phyloP scores from a whole-genome alignment of 192 early-diverging fungal species.

The Piromyces finnis region DNA sequence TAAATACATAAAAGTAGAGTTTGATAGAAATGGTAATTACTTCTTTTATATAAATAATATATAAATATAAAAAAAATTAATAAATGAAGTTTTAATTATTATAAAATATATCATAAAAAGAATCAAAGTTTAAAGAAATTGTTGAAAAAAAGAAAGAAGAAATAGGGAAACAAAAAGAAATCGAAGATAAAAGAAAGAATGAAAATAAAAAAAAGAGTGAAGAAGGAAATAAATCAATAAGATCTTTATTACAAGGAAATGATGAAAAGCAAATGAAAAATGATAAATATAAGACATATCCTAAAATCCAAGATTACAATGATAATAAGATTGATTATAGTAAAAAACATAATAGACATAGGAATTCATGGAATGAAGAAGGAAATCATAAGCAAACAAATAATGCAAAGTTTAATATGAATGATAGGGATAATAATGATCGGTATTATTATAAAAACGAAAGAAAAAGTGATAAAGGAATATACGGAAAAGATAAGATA shows the following conservation, averaged over 20 bases:
- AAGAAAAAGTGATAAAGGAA: background rate
- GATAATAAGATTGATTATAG: background rate
- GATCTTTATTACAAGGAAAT: background rate
- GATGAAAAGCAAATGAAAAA: background rate
- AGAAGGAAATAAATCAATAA: background rate
- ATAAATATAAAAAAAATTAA: too few species aligned
- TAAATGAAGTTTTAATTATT: too few species aligned
- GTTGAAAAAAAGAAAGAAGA: background rate
- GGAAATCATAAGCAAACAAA: background rate
- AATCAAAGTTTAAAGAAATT: background rate
- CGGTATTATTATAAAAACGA: background rate
- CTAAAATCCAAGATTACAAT: background rate
- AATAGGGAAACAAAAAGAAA: background rate
- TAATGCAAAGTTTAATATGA: background rate
- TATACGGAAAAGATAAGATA: background rate
- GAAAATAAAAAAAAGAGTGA: too few species aligned
- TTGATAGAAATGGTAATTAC: background rate
- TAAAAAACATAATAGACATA: background rate
- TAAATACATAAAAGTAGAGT: background rate
- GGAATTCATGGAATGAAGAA: background rate
- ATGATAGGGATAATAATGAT: background rate
- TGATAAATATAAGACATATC: background rate
- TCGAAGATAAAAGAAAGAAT: background rate
- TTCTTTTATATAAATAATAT: too few species aligned
- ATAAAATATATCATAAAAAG: background rate